These are phyloP conservation scores for Haplosporangium sp. DNA, from an alignment of 371 early-diverging fungal genomes.

Conservation along the genomic window DNA sequence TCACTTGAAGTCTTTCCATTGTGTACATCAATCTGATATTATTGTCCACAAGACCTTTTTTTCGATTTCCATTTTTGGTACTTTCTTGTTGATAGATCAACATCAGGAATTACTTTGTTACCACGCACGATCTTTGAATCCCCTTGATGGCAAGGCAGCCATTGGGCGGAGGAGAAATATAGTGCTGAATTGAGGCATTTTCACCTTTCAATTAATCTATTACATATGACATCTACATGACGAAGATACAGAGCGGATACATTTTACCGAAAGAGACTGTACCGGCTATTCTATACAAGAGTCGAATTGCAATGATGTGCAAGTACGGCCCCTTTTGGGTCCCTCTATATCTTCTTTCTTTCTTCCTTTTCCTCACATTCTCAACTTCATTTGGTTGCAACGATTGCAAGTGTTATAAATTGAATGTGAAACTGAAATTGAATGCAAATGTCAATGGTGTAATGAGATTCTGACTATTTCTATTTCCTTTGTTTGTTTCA, in stretches of 20 bases:
- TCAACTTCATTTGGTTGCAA: not conserved
- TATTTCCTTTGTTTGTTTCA: not conserved
- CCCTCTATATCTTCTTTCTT: not conserved
- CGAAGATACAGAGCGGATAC: not conserved
- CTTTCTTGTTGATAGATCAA: not conserved
- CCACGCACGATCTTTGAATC: not conserved
- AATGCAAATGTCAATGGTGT: not conserved
- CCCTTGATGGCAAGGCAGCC: not conserved
- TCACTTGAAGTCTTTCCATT: not conserved
- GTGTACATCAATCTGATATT: not conserved
- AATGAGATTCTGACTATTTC: too few species aligned
- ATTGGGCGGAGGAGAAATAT: not conserved
- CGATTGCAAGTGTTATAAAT: not conserved
- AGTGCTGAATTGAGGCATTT: slow-evolving; percentile 3
- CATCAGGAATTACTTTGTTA: too few species aligned
- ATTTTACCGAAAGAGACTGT: not conserved
- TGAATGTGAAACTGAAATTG: not conserved
- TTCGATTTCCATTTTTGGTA: not conserved
- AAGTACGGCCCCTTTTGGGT: not conserved
- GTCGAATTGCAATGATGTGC: not conserved
- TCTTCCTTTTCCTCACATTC: not conserved
- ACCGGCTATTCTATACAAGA: not conserved
- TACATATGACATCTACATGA: not conserved
- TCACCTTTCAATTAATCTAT: not conserved
- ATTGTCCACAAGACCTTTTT: not conserved